Conservation (phyloP, 2,329 filamentous ascomycete species). For the Mollisiaceae sp. region DNA sequence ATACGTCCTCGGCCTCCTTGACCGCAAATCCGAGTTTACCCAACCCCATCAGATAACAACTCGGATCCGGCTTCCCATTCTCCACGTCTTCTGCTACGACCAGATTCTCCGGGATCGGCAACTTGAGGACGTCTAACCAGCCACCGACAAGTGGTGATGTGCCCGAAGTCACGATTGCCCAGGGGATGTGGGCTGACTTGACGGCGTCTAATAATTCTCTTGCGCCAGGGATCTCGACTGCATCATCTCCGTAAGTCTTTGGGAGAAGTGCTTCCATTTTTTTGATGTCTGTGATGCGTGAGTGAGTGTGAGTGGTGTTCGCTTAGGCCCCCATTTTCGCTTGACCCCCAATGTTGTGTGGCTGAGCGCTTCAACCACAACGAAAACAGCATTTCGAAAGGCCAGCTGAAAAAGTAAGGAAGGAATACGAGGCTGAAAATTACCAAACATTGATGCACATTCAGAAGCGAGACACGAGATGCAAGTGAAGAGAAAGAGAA, state of each 20-base stretch:
- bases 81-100: constrained; percentile 78
- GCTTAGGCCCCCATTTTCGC: constrained; percentile 10
- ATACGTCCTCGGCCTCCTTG: constrained; percentile 43
- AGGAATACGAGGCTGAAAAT: constrained; percentile 22
- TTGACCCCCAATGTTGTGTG: not conserved
- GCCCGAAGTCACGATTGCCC: constrained; percentile 87
- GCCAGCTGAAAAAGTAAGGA: constrained; percentile 13
- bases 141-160: constrained; percentile 70
- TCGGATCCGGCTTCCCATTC: constrained; percentile 78
- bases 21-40: constrained; percentile 58
- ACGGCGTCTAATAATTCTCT: constrained; percentile 71
- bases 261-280: constrained; percentile 81
- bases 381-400: constrained; percentile 13
- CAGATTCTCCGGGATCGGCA: constrained; percentile 69
- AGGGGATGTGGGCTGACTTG: constrained; percentile 59
- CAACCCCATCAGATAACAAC: constrained; percentile 73
- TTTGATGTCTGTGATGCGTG: constrained; percentile 67
- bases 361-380: not conserved
- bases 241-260: constrained; percentile 75
- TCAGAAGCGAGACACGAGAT: not conserved
- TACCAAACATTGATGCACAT: not conserved
- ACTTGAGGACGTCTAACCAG: constrained; percentile 71
- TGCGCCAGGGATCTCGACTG: constrained; percentile 84
- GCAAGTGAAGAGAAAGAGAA: not conserved
- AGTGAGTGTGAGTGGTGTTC: constrained; percentile 11